A percentile compares a stretch with the other conserved stretches of the same genome.
These are phyloP conservation scores for Diaporthe velutina DNA, from an alignment of 2,329 filamentous ascomycete genomes.

Conservation along the genomic window DNA sequence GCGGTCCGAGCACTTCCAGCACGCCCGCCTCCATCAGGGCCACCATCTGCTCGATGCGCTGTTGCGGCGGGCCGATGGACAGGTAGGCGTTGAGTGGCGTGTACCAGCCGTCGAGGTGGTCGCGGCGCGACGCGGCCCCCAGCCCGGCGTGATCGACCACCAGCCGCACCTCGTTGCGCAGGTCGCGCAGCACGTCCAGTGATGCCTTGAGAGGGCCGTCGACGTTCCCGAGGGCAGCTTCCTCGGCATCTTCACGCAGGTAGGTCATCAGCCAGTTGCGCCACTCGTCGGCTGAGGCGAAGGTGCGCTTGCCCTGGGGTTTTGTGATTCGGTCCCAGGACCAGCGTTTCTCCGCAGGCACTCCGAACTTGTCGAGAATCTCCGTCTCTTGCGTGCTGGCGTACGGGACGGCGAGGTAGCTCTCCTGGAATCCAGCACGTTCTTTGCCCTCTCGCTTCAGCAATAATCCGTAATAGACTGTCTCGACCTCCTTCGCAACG, in stretches of 20 bases:
- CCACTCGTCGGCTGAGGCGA: slow-evolving; percentile 14
- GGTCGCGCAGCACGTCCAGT: slow-evolving; percentile 23
- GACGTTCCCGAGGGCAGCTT: slow-evolving; percentile 5
- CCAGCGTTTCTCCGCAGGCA: background rate
- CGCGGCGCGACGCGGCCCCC: background rate
- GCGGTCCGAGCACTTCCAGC: background rate
- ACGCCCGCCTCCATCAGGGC: slow-evolving; percentile 20
- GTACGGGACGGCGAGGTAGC: slow-evolving; percentile 6
- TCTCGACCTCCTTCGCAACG: slow-evolving; percentile 25
- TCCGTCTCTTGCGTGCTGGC: background rate
- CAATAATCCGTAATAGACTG: background rate
- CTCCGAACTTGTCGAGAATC: slow-evolving; percentile 7
- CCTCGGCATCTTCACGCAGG: slow-evolving; percentile 14
- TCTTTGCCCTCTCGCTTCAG: background rate
- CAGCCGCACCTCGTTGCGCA: slow-evolving; percentile 29
- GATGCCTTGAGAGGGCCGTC: slow-evolving; percentile 14
- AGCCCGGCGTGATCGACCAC: slow-evolving; percentile 21
- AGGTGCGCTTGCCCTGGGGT: background rate
- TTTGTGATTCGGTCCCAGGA: slow-evolving; percentile 6
- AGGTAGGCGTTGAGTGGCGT: slow-evolving; percentile 25
- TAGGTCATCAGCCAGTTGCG: slow-evolving; percentile 13
- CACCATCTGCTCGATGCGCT: slow-evolving; percentile 30
- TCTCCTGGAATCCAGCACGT: background rate
- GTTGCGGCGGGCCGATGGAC: slow-evolving; percentile 24
- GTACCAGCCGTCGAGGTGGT: slow-evolving; percentile 32